phyloP scores from a whole-genome alignment of 805 yeast genomes.

The Groenewaldozyma salmanticensis region DNA sequence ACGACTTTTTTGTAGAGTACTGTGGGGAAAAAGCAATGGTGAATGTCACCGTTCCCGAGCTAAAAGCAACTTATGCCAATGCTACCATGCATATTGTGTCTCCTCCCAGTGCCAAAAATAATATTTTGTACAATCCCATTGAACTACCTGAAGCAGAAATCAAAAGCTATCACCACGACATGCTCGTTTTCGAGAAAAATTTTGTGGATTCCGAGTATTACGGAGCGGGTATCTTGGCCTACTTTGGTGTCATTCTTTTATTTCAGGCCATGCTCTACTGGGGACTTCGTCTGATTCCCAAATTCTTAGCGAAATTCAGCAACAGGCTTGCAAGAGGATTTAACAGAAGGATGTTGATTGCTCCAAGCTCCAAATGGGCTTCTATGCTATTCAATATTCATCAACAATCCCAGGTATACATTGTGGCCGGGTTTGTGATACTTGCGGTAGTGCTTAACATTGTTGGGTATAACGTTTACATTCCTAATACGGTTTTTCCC shows the following conservation, averaged over 20 bases:
- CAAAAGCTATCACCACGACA: not conserved
- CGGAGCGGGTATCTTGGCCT: slow-evolving; percentile 5
- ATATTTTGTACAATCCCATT: not conserved
- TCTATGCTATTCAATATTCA: slow-evolving; percentile 23
- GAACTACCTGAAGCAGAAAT: not conserved
- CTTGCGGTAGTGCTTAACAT: slow-evolving; percentile 23
- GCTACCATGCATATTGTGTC: not conserved
- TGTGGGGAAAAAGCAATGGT: not conserved
- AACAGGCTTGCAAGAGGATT: slow-evolving; percentile 4
- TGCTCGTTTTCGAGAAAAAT: not conserved
- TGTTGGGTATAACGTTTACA: slow-evolving; percentile 15
- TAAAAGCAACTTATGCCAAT: not conserved
- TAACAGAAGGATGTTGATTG: slow-evolving; percentile 20
- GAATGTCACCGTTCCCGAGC: not conserved
- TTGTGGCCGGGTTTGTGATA: slow-evolving; percentile 27
- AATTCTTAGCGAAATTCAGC: not conserved
- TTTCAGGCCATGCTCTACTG: slow-evolving; percentile 1
- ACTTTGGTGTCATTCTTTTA: slow-evolving; percentile 5
- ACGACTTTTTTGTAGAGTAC: not conserved
- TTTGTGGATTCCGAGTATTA: slow-evolving; percentile 1
- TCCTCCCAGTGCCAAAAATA: not conserved
- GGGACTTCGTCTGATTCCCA: not conserved
- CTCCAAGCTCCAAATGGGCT: slow-evolving; percentile 16
- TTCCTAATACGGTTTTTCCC: slow-evolving; percentile 26
- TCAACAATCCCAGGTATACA: slow-evolving; percentile 32